These are phyloP conservation scores for Fagus crenata DNA, from an alignment of 306 rosid species.

Conservation along the genomic window DNA sequence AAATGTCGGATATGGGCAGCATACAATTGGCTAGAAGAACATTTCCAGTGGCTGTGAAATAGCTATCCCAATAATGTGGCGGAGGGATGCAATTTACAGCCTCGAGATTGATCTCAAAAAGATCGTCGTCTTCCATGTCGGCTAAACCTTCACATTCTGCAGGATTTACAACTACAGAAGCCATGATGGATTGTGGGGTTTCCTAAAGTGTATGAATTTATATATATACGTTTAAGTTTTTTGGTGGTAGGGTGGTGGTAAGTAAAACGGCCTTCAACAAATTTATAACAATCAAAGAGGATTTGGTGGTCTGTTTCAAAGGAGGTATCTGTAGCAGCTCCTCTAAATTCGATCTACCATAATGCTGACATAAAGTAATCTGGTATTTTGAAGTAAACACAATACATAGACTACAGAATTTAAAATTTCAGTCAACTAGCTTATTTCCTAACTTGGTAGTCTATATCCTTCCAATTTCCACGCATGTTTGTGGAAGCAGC, in stretches of 20 bases:
- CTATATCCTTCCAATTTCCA: neutral
- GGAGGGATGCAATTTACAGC: conserved; percentile 45
- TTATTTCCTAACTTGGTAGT: neutral
- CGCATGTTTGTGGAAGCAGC: neutral
- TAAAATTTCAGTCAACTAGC: neutral
- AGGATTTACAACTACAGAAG: conserved; percentile 21
- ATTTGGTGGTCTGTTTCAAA: conserved; percentile 21
- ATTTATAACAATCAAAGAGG: conserved; percentile 28
- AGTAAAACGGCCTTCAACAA: conserved; percentile 73
- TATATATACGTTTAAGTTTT: neutral
- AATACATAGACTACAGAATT: neutral
- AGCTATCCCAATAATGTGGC: conserved; percentile 39
- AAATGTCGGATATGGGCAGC: conserved; percentile 57
- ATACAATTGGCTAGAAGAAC: conserved; percentile 76
- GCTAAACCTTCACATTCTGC: conserved; percentile 26
- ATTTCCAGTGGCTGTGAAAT: conserved; percentile 34
- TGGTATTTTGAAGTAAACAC: neutral
- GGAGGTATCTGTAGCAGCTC: conserved; percentile 38
- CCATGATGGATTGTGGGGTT: conserved; percentile 35
- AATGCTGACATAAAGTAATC: conserved; percentile 23
- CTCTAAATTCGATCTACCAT: conserved; percentile 40
- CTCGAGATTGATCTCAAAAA: conserved; percentile 64
- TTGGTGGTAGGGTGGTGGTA: conserved; percentile 39
- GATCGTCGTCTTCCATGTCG: conserved; percentile 57
- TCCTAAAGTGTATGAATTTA: neutral